Percentiles rank a stretch among this genome's conserved stretches.
Evolutionary conservation across 192 early-diverging fungal genomes (phyloP).

Genomic region (Powellomyces hirtus): DNA sequence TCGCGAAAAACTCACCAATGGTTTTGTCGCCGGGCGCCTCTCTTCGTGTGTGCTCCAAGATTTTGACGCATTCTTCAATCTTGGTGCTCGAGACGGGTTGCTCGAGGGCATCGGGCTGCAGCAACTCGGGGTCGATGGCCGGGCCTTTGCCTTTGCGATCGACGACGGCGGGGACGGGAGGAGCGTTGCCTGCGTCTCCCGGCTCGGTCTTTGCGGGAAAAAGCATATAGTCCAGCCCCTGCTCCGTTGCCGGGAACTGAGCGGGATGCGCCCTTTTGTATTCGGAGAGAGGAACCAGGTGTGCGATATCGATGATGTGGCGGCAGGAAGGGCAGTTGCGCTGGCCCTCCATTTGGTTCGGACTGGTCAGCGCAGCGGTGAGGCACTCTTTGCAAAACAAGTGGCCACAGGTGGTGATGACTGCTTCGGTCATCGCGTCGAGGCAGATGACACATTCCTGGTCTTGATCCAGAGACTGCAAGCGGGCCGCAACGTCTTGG

Average conservation of each 20-base stretch:
- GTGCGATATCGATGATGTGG: background rate
- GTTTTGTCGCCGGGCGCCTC: slow-evolving; percentile 16
- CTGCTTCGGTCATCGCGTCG: slow-evolving; percentile 24
- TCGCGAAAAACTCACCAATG: slow-evolving; percentile 1
- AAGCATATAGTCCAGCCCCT: slow-evolving; percentile 15
- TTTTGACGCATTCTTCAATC: slow-evolving; percentile 3
- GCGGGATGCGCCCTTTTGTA: background rate
- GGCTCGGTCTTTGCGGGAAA: no score
- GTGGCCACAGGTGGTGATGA: slow-evolving; percentile 36
- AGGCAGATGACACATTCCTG: slow-evolving; percentile 43
- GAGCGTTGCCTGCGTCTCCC: no score
- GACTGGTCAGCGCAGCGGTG: slow-evolving; percentile 11
- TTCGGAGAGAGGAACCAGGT: background rate
- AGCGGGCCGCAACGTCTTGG: slow-evolving; percentile 5
- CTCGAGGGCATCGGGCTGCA: background rate
- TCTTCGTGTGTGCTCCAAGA: slow-evolving; percentile 12
- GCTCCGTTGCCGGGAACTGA: no score
- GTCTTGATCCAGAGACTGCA: slow-evolving; percentile 16
- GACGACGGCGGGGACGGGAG: no score
- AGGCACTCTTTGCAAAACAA: slow-evolving; percentile 39
- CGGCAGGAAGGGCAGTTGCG: slow-evolving; percentile 35
- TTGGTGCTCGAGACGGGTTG: slow-evolving; percentile 3
- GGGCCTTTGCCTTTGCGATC: slow-evolving; percentile 16
- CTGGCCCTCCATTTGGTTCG: background rate
- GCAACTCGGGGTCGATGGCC: background rate